A percentile compares a stretch with the other conserved stretches of the same genome.
Evolutionary conservation across 257 asterid genomes (phyloP).

Genomic region (Gentiana macrophylla): DNA sequence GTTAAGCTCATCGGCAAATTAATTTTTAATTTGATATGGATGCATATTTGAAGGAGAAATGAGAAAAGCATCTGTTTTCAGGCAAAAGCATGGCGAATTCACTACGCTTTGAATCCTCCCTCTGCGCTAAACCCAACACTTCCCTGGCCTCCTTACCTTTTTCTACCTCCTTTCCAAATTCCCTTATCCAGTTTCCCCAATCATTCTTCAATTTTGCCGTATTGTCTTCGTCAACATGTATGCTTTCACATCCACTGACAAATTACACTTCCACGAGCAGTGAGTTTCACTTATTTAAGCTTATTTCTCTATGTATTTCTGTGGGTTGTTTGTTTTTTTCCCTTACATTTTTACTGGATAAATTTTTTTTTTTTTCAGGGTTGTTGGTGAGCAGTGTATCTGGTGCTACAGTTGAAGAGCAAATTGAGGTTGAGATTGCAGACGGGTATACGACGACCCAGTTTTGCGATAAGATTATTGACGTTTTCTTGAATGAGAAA

Average conservation of each 20-base stretch:
- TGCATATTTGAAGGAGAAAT: too few species aligned
- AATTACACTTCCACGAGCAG: slow-evolving; percentile 13
- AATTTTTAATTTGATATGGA: too few species aligned
- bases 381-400: slow-evolving; percentile 18
- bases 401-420: slow-evolving; percentile 26
- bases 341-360: neutral
- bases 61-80: neutral
- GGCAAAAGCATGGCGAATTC: slow-evolving; percentile 13
- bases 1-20: too few species aligned
- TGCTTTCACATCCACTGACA: slow-evolving; percentile 15
- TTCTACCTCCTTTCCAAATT: slow-evolving; percentile 6
- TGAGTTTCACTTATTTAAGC: neutral
- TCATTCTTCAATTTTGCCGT: slow-evolving; percentile 8
- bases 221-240: slow-evolving; percentile 5
- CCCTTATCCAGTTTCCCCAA: too few species aligned
- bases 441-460: slow-evolving; percentile 72
- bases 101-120: slow-evolving; percentile 11
- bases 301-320: neutral
- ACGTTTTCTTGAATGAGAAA: slow-evolving; percentile 69
- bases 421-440: slow-evolving; percentile 56
- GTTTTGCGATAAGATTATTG: slow-evolving; percentile 79
- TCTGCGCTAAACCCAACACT: slow-evolving; percentile 16
- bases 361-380: slow-evolving; percentile 21
- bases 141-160: slow-evolving; percentile 24
- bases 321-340: neutral